These are phyloP conservation scores for Arthrobotrys entomopaga DNA, from an alignment of 2,329 filamentous ascomycete genomes.

Conservation along the genomic window DNA sequence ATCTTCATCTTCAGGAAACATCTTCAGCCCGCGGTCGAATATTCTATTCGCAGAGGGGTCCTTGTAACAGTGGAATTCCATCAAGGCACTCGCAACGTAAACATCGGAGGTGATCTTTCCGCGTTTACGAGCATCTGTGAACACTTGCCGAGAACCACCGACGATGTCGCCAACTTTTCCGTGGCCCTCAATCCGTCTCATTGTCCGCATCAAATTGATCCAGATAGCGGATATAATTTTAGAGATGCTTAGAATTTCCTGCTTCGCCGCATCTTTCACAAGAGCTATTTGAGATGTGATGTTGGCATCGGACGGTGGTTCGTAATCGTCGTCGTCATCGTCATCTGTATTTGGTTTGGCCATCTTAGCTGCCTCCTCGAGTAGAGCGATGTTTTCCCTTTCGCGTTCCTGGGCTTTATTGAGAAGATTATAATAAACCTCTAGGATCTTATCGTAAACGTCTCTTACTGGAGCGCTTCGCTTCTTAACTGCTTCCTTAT, in stretches of 20 bases:
- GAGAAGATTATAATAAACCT: conserved; percentile 86
- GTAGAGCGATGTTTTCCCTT: conserved; percentile 68
- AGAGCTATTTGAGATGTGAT: conserved; percentile 69
- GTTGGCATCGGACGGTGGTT: conserved; percentile 66
- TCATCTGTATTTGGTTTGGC: conserved; percentile 63
- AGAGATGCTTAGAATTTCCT: conserved; percentile 80
- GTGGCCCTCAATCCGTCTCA: conserved; percentile 90
- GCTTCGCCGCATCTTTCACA: conserved; percentile 68
- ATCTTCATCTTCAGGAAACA: conserved; percentile 91
- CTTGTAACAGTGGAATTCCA: conserved; percentile 96
- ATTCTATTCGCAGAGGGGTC: conserved; percentile 93
- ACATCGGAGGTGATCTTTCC: conserved; percentile 93
- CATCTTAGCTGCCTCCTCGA: conserved; percentile 66
- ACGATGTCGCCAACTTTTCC: conserved; percentile 74
- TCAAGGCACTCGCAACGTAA: conserved; percentile 89
- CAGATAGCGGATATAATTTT: conserved; percentile 90
- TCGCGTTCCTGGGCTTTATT: conserved; percentile 76
- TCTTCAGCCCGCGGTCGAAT: conserved; percentile 89
- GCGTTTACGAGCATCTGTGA: conserved; percentile 84
- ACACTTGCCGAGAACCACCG: conserved; percentile 83
- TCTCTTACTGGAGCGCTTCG: conserved; percentile 79
- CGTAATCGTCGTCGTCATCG: conserved; percentile 64
- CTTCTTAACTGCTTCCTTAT: conserved; percentile 71
- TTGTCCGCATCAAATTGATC: conserved; percentile 93
- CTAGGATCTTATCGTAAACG: conserved; percentile 83